Evolutionary conservation across 2,329 filamentous ascomycete species (phyloP).

Genomic region (Trichoderma semiorbis): DNA sequence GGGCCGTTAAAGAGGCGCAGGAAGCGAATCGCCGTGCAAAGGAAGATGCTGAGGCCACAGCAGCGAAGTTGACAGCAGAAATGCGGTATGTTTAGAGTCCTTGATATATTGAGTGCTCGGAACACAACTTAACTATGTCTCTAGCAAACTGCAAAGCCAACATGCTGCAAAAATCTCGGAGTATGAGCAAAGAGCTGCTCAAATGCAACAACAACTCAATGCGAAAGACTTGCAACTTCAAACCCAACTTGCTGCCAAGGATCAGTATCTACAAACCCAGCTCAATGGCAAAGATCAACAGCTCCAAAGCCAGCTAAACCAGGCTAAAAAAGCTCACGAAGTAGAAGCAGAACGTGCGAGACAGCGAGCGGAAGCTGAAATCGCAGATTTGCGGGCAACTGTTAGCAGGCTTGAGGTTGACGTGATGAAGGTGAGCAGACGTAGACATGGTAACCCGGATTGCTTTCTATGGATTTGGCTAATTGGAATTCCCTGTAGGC

Average conservation of each 20-base stretch:
- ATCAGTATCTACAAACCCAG: conserved; percentile 12
- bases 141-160: conserved; percentile 33
- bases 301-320: conserved; percentile 29
- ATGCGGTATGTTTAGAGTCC: conserved; percentile 41
- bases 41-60: conserved; percentile 43
- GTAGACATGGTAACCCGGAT: background rate
- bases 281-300: conserved; percentile 26
- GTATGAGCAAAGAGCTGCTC: conserved; percentile 24
- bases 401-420: conserved; percentile 61
- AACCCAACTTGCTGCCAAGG: conserved; percentile 25
- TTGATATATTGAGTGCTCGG: background rate
- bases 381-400: conserved; percentile 59
- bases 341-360: conserved; percentile 48
- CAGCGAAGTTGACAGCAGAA: conserved; percentile 43
- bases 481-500: conserved; percentile 37
- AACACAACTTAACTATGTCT: conserved; percentile 18
- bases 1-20: conserved; percentile 67
- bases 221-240: conserved; percentile 29
- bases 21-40: conserved; percentile 67
- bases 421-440: conserved; percentile 51
- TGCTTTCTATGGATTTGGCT: background rate
- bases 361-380: conserved; percentile 55
- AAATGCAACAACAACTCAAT: conserved; percentile 20
- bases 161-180: conserved; percentile 26
- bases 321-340: conserved; percentile 44